Conservation (phyloP, 1,284 basidiomycete species). For the Schizophyllum commune region DNA sequence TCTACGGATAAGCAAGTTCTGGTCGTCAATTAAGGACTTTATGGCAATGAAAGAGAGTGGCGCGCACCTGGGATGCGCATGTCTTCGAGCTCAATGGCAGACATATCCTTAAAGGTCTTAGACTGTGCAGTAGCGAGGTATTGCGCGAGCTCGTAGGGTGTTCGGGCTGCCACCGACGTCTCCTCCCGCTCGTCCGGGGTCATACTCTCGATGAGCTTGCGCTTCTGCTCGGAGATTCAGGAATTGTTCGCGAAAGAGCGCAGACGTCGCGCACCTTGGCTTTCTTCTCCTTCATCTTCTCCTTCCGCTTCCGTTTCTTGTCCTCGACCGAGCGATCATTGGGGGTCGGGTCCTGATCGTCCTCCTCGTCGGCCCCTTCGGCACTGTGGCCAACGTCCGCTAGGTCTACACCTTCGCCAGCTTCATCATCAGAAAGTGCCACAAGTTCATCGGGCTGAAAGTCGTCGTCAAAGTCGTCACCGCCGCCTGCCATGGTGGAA, state of each 20-base stretch:
- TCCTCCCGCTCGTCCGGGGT: constrained; percentile 28
- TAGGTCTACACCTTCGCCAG: constrained; percentile 30
- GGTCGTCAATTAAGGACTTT: constrained; percentile 11
- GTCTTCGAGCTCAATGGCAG: constrained; percentile 66
- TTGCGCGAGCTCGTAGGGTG: constrained; percentile 45
- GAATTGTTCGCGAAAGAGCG: neutral
- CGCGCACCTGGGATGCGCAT: constrained; percentile 58
- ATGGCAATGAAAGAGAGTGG: neutral
- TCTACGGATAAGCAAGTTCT: constrained; percentile 1
- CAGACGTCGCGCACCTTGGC: constrained; percentile 39
- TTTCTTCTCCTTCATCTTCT: constrained; percentile 62
- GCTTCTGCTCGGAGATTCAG: constrained; percentile 36
- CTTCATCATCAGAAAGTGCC: constrained; percentile 51
- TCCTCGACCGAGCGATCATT: constrained; percentile 1
- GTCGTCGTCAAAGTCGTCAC: constrained; percentile 78
- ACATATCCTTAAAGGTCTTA: constrained; percentile 57
- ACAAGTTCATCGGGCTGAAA: constrained; percentile 67
- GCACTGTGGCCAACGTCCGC: constrained; percentile 21
- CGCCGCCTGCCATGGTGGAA: constrained; percentile 24
- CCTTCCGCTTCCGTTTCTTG: constrained; percentile 58
- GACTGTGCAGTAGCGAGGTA: constrained; percentile 58
- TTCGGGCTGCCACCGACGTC: constrained; percentile 44
- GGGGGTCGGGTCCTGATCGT: constrained; percentile 13
- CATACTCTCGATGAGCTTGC: constrained; percentile 44
- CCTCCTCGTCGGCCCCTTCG: constrained; percentile 35